Percentiles rank a stretch among this genome's conserved stretches.
phyloP scores from a whole-genome alignment of 2,329 filamentous ascomycete genomes.

The Ceratocystis smalleyi region DNA sequence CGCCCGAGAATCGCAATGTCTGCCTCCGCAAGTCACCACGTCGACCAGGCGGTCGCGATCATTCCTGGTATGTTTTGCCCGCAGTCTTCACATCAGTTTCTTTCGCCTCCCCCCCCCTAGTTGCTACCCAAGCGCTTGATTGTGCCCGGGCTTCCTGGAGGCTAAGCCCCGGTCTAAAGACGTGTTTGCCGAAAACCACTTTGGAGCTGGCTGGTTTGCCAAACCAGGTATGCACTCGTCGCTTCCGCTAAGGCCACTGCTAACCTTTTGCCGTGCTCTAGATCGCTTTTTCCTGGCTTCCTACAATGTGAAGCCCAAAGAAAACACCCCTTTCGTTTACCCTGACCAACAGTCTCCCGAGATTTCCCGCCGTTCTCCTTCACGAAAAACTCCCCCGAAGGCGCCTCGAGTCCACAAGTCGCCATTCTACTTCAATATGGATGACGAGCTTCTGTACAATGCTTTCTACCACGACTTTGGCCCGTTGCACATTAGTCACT shows the following conservation, averaged over 20 bases:
- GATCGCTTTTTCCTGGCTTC: constrained; percentile 91
- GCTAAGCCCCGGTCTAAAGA: too few relatives aligned
- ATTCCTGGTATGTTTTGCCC: constrained; percentile 57
- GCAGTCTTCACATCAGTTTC: neutral
- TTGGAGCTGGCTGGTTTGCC: too few relatives aligned
- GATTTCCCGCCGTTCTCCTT: constrained; percentile 30
- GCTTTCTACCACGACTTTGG: constrained; percentile 98
- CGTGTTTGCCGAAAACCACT: too few relatives aligned
- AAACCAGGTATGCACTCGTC: too few relatives aligned
- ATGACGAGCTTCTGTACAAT: constrained; percentile 87
- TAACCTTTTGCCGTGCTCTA: constrained; percentile 26
- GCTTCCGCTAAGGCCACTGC: too few relatives aligned
- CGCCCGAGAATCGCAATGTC: constrained; percentile 3
- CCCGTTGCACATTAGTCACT: constrained; percentile 87
- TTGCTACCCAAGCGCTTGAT: too few relatives aligned
- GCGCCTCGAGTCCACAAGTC: constrained; percentile 24
- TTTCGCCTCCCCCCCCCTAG: neutral
- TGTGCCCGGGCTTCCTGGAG: too few relatives aligned
- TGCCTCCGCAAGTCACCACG: constrained; percentile 10
- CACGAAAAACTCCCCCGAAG: constrained; percentile 33
- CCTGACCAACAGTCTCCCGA: constrained; percentile 26
- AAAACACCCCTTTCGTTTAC: constrained; percentile 76
- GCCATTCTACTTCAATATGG: constrained; percentile 90
- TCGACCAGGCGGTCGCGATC: constrained; percentile 72
- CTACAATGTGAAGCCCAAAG: constrained; percentile 67